phyloP scores from a whole-genome alignment of 768 basidiomycete species.

The Amyloporia xantha region DNA sequence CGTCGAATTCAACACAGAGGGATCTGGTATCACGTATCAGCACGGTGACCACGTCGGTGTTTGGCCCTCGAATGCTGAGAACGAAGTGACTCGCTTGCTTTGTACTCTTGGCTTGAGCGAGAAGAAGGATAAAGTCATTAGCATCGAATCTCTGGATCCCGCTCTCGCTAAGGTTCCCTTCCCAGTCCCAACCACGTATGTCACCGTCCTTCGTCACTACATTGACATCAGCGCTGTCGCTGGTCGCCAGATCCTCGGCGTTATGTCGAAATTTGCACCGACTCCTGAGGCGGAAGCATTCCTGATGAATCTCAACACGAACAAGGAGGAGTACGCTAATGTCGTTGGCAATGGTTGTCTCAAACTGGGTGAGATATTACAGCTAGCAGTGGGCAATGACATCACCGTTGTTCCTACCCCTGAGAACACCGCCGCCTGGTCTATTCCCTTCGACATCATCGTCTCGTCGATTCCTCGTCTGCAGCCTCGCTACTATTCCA shows the following conservation, averaged over 20 bases:
- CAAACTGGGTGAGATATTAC: slow-evolving; percentile 89
- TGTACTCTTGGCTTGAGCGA: slow-evolving; percentile 77
- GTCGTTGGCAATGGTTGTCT: slow-evolving; percentile 77
- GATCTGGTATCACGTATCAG: slow-evolving; percentile 96
- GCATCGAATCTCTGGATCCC: slow-evolving; percentile 95
- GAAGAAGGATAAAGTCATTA: slow-evolving; percentile 78
- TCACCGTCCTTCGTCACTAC: slow-evolving; percentile 90
- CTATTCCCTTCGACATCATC: slow-evolving; percentile 94
- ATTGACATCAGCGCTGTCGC: slow-evolving; percentile 94
- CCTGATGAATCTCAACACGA: slow-evolving; percentile 69
- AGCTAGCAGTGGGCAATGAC: slow-evolving; percentile 82
- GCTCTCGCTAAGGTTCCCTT: slow-evolving; percentile 98
- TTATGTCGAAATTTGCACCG: slow-evolving; percentile 85
- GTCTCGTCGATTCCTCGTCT: slow-evolving; percentile 90
- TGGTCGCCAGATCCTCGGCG: slow-evolving; percentile 88
- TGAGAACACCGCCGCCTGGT: slow-evolving; percentile 80
- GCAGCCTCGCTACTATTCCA: slow-evolving; percentile 97
- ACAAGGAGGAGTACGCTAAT: slow-evolving; percentile 83
- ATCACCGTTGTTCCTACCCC: slow-evolving; percentile 46
- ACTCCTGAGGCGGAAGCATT: slow-evolving; percentile 66
- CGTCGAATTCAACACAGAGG: slow-evolving; percentile 88
- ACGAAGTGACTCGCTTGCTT: slow-evolving; percentile 86
- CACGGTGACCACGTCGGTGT: slow-evolving; percentile 97
- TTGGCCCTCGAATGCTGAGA: slow-evolving; percentile 92
- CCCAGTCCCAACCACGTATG: slow-evolving; percentile 94